phyloP scores from a whole-genome alignment of 768 basidiomycete species.

The Agaricus sinodeliciosus region DNA sequence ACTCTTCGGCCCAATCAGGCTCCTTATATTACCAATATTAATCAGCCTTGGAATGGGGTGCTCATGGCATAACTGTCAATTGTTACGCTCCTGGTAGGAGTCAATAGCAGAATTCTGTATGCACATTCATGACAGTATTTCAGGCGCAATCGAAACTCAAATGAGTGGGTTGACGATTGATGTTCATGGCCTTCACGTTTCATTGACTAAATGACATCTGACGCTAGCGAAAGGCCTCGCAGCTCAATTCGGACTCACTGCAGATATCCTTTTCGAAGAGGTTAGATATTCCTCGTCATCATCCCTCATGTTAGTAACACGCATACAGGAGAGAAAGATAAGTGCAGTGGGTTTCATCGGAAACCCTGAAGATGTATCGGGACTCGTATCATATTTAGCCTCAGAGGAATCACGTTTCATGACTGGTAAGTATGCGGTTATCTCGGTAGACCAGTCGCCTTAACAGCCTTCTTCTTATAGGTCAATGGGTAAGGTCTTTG shows the following conservation, averaged over 20 bases:
- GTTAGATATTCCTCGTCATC: neutral
- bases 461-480: neutral
- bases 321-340: neutral
- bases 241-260: neutral
- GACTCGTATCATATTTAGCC: slow-evolving; percentile 17
- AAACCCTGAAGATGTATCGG: slow-evolving; percentile 12
- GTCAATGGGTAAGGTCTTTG: slow-evolving; percentile 5
- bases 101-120: neutral
- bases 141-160: neutral
- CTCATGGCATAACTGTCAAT: slow-evolving; percentile 20
- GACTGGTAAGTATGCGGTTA: slow-evolving; percentile 11
- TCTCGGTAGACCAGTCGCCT: neutral
- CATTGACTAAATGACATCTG: neutral
- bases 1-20: neutral
- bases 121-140: neutral
- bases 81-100: slow-evolving; percentile 18
- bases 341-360: slow-evolving; percentile 3
- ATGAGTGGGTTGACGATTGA: slow-evolving; percentile 6
- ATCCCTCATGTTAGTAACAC: neutral
- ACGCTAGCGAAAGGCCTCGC: slow-evolving; percentile 2
- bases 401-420: slow-evolving; percentile 16
- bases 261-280: neutral
- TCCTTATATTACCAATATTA: neutral
- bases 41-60: slow-evolving; percentile 17
- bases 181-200: too few relatives aligned